Evolutionary conservation across 129 eudicot species (phyloP), one percentile per base, ranked within the genome.

Genomic region (Flaveria sonorensis): DNA sequence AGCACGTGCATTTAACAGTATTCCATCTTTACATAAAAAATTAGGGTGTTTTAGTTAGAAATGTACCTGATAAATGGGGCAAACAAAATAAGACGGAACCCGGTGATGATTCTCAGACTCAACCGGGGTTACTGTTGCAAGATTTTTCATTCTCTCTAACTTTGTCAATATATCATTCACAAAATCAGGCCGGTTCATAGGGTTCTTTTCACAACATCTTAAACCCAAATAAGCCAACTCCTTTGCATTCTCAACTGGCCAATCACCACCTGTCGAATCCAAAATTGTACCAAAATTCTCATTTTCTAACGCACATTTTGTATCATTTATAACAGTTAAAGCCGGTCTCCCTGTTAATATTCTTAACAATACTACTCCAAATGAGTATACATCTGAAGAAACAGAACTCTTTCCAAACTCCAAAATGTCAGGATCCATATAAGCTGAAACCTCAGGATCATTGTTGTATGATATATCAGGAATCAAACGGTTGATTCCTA

Each of bases 41-140:
- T 39, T 39, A 40, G 15, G 9, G 7, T 39, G n/a, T 66, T 66
- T 66, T 39, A n/a, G 16, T n/a, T 19, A 66, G 72, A 43, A 42
- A 43, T 4, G 70, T 84, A 93, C 98, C 98, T 93, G 93, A 56
- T 68, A 88, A 81, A 93, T 93, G 21, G 98, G 98, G 81, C 97
- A 93, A 68, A 90, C 85, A 51, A 93, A 93, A 80, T 93, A 88
- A 23, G 97, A 84, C 18, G 98, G 98, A 24, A 83, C 72, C 60
- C 74, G 84, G 12, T 43, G 82, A 40, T 77, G 85, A 45, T 76
- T 83, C 79, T 81, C 87, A 18, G 88, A 65, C 53, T 79, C 90
- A 65, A 59, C 53, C 60, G 86, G 30, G 52, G 87, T 40, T 30
- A 59, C 61, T 40, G 69, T 61, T 72, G 80, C 72, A 39, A 57